Base-by-base conservation (phyloP, 345 rosid species). In the Iberis pinnata region DNA sequence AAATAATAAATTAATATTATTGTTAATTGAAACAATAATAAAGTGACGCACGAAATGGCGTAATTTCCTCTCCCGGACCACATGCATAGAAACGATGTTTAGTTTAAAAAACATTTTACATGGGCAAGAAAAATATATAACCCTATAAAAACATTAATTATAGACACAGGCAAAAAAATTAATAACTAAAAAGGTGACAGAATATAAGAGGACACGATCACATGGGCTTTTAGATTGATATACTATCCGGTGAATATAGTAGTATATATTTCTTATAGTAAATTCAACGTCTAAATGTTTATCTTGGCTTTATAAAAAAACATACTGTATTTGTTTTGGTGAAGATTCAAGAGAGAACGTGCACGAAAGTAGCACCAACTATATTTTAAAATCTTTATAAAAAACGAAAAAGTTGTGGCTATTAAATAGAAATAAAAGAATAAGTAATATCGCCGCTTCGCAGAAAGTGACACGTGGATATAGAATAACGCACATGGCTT, bases 291-390 rank as follows among this genome's bases (percentile, higher is more conserved):
- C 63, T 46, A 41, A 22, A 13, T 57, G 64, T 50, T 49, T 43
- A 43, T 35, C 12, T 50, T 12, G 54, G 59, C n/a, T n/a, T n/a
- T n/a, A n/a, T n/a, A n/a, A n/a, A n/a, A n/a, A n/a, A n/a, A n/a
- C n/a, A n/a, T n/a, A n/a, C n/a, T n/a, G n/a, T n/a, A n/a, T n/a
- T n/a, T n/a, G n/a, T n/a, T n/a, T n/a, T n/a, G n/a, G n/a, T n/a
- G n/a, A n/a, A n/a, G n/a, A n/a, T n/a, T 51, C 27, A 58, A 58
- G 53, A 37, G 36, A 51, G 70, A 58, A 66, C 70, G 70, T 66
- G 70, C 56, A 39, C 24, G 44, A 59, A 58, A 60, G 51, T 67
- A 33, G 8, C 22, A 19, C 6, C 8, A 29, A 29, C 8, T 4
- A 29, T 29, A 5, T 6, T 9, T 29, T 29, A 10, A 7, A 49